These are phyloP conservation scores for Thalia dealbata DNA, from an alignment of 176 grass and related monocot genomes.

Conservation along the genomic window DNA sequence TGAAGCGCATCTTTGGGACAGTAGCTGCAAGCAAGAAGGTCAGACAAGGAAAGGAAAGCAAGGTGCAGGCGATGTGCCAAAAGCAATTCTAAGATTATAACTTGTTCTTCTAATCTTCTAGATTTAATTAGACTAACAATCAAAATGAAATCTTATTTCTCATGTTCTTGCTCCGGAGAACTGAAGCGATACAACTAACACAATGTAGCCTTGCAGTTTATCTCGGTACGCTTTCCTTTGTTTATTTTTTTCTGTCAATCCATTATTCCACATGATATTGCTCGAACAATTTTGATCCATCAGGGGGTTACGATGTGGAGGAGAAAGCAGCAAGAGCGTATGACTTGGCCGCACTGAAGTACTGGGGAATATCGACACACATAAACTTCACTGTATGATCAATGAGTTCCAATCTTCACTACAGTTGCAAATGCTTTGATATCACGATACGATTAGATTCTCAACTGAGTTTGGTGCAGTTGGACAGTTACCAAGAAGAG, in stretches of 20 bases:
- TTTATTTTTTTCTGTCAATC: not conserved
- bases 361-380: constrained; percentile 57
- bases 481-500: constrained; percentile 7
- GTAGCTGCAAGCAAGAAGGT: constrained; percentile 65
- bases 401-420: not conserved
- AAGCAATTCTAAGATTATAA: not conserved
- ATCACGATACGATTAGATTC: not conserved
- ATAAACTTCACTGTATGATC: constrained; percentile 55
- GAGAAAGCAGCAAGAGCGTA: constrained; percentile 69
- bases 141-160: constrained; percentile 16
- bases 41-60: constrained; percentile 61
- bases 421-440: not conserved
- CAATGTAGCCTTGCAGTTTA: constrained; percentile 33
- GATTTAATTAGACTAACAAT: not conserved
- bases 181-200: not conserved
- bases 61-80: constrained; percentile 30
- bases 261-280: not conserved
- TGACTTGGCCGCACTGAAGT: constrained; percentile 70
- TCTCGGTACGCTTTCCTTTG: constrained; percentile 33
- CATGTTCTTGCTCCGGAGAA: not conserved
- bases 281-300: not conserved
- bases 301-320: constrained; percentile 65
- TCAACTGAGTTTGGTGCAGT: not conserved
- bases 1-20: constrained; percentile 74
- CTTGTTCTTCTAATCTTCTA: constrained; percentile 2